Evolutionary conservation across 768 basidiomycete species (phyloP).

Genomic region (Collybiopsis luxurians): DNA sequence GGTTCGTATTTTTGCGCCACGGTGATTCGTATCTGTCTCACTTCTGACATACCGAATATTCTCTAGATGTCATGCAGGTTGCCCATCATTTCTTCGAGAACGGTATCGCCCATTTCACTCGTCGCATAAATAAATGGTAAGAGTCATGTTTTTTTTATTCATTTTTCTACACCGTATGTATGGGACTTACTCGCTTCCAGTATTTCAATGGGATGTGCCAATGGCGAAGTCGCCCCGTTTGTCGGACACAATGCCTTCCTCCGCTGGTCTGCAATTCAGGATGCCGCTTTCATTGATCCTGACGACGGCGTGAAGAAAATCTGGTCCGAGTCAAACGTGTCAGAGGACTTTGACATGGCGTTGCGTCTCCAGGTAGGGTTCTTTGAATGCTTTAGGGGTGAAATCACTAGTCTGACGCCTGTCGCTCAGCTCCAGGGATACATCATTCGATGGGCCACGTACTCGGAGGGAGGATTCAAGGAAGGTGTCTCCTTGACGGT

Average conservation of each 20-base stretch:
- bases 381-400: not conserved
- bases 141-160: not conserved
- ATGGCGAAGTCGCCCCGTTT: slow-evolving; percentile 81
- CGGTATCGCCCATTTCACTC: slow-evolving; percentile 85
- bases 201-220: slow-evolving; percentile 77
- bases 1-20: slow-evolving; percentile 36
- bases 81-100: slow-evolving; percentile 90
- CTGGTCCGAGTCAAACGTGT: slow-evolving; percentile 82
- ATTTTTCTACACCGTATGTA: not conserved
- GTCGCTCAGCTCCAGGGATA: slow-evolving; percentile 52
- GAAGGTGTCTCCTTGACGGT: slow-evolving; percentile 89
- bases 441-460: slow-evolving; percentile 83
- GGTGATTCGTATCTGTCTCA: not conserved
- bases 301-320: slow-evolving; percentile 67
- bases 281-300: slow-evolving; percentile 71
- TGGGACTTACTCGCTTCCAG: not conserved
- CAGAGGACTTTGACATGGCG: slow-evolving; percentile 85
- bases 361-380: slow-evolving; percentile 50
- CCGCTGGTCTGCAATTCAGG: slow-evolving; percentile 87
- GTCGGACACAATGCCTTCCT: slow-evolving; percentile 90
- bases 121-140: slow-evolving; percentile 69
- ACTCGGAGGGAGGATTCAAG: slow-evolving; percentile 82
- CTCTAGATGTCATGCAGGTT: slow-evolving; percentile 82
- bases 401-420: not conserved
- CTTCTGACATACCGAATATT: too few species aligned